Evolutionary conservation across 176 grass and related monocot species (phyloP).

Genomic region (Lolium multiflorum): DNA sequence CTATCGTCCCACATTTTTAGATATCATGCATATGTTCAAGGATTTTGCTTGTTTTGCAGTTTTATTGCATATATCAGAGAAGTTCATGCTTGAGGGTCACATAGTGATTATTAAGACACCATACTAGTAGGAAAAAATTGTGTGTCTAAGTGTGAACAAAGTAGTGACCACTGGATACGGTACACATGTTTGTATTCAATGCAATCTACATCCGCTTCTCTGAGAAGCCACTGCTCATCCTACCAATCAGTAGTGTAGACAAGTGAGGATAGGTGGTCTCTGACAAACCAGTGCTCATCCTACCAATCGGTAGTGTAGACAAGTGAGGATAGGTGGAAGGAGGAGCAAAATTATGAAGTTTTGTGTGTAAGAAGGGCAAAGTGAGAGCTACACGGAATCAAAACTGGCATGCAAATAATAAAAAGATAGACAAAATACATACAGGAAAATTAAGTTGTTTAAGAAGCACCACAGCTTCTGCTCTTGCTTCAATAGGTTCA

Average conservation of each 20-base stretch:
- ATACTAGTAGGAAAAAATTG: constrained; percentile 8
- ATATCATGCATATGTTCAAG: not conserved
- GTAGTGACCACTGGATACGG: not conserved
- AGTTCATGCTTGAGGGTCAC: not conserved
- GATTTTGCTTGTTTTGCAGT: not conserved
- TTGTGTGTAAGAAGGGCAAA: not conserved
- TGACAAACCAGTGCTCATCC: not conserved
- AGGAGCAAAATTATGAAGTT: constrained; percentile 3
- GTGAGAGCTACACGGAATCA: constrained; percentile 9
- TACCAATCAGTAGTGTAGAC: not conserved
- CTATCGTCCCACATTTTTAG: not conserved
- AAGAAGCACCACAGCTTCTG: constrained; percentile 96
- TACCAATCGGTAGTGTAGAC: not conserved
- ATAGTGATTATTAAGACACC: constrained; percentile 15
- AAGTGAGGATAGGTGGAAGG: not conserved
- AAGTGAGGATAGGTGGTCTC: not conserved
- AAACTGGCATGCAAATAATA: constrained; percentile 12
- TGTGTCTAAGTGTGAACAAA: constrained; percentile 17
- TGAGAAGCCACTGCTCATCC: not conserved
- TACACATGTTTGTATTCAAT: not conserved
- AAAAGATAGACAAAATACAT: constrained; percentile 53
- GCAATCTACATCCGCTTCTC: not conserved
- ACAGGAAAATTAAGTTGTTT: constrained; percentile 97
- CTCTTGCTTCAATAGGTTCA: constrained; percentile 98
- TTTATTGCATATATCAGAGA: not conserved